Evolutionary conservation across 2,329 filamentous ascomycete species (phyloP).

Genomic region (Monilinia fructigena): DNA sequence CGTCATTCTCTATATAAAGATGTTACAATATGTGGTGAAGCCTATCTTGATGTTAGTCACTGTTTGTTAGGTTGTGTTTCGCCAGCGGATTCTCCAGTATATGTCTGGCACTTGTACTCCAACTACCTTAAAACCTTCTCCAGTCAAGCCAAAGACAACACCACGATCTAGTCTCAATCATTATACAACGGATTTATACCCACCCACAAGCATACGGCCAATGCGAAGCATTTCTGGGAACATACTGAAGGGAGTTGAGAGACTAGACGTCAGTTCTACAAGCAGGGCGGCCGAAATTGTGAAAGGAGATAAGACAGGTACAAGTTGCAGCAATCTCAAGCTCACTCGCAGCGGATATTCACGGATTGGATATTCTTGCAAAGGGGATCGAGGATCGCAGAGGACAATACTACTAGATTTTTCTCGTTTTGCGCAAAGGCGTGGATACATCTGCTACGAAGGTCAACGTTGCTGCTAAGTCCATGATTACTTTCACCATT

Average conservation of each 20-base stretch:
- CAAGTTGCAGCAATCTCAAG: slow-evolving; percentile 75
- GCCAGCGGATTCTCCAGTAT: slow-evolving; percentile 34
- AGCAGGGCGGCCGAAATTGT: slow-evolving; percentile 81
- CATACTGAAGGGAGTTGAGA: slow-evolving; percentile 71
- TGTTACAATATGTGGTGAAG: slow-evolving; percentile 76
- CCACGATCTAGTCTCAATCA: slow-evolving; percentile 55
- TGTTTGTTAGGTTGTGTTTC: slow-evolving; percentile 65
- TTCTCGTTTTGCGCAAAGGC: slow-evolving; percentile 59
- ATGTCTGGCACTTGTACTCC: slow-evolving; percentile 51
- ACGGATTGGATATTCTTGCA: slow-evolving; percentile 68
- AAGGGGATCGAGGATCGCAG: slow-evolving; percentile 68
- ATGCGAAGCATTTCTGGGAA: slow-evolving; percentile 71
- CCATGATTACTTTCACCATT: slow-evolving; percentile 79
- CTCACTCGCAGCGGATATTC: slow-evolving; percentile 66
- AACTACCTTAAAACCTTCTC: slow-evolving; percentile 48
- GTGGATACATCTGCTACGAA: slow-evolving; percentile 29
- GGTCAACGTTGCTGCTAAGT: slow-evolving; percentile 52
- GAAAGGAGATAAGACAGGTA: slow-evolving; percentile 55
- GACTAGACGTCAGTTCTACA: slow-evolving; percentile 81
- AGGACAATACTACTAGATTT: slow-evolving; percentile 82
- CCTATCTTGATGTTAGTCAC: slow-evolving; percentile 85
- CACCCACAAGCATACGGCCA: slow-evolving; percentile 97
- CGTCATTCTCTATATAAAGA: slow-evolving; percentile 61
- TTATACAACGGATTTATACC: slow-evolving; percentile 75
- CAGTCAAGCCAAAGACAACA: slow-evolving; percentile 47